These are phyloP conservation scores for Melanogaster broomeanus DNA, from an alignment of 768 basidiomycete species.

Conservation along the genomic window DNA sequence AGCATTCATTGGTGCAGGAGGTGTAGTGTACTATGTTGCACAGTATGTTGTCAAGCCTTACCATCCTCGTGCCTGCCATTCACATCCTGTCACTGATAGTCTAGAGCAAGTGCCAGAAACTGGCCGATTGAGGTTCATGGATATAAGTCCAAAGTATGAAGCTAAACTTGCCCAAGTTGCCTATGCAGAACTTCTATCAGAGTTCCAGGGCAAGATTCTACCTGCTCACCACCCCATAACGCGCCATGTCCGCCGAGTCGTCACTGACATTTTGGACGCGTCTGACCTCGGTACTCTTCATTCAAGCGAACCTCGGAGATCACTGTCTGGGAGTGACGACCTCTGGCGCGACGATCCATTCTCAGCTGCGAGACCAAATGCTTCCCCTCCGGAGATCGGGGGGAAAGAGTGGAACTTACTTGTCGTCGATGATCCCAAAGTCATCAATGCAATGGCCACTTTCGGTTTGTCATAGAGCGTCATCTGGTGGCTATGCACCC, in stretches of 20 bases:
- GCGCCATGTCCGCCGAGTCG: conserved; percentile 68
- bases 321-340: conserved; percentile 11
- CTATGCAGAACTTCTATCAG: conserved; percentile 44
- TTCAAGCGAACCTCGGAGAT: conserved; percentile 8
- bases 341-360: conserved; percentile 25
- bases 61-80: background rate
- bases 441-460: conserved; percentile 76
- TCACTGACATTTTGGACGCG: conserved; percentile 64
- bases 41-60: conserved; percentile 21
- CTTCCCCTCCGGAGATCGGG: conserved; percentile 15
- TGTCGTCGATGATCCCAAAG: conserved; percentile 71
- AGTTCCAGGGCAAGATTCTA: conserved; percentile 58
- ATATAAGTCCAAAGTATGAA: conserved; percentile 61
- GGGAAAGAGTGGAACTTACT: conserved; percentile 64
- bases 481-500: background rate
- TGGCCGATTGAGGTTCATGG: conserved; percentile 89
- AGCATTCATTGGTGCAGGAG: conserved; percentile 18
- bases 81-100: conserved; percentile 39
- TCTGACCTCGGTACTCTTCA: conserved; percentile 68
- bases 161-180: conserved; percentile 47
- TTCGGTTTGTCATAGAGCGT: conserved; percentile 48
- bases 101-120: conserved; percentile 86
- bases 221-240: conserved; percentile 68
- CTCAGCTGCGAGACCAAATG: conserved; percentile 1
- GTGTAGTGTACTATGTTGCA: conserved; percentile 28